These are phyloP conservation scores for Pseudogymnoascus sp. DNA, from an alignment of 2,329 filamentous ascomycete species.

Conservation along the genomic window DNA sequence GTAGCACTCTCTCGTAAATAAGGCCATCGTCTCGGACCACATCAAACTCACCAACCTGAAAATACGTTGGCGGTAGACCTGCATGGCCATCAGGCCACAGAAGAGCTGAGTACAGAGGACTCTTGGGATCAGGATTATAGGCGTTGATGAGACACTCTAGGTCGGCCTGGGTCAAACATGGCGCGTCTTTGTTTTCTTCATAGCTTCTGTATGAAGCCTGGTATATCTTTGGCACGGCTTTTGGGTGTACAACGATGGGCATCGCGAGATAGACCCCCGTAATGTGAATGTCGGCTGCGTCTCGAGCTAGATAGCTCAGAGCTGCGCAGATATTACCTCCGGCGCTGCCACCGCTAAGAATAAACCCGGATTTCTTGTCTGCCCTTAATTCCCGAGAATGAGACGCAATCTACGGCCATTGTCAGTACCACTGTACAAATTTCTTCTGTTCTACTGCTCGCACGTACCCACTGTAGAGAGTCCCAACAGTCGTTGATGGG, in stretches of 20 bases:
- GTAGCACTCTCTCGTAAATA: slow-evolving; percentile 42
- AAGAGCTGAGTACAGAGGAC: slow-evolving; percentile 27
- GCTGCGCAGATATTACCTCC: slow-evolving; percentile 35
- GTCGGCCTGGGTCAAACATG: slow-evolving; percentile 25
- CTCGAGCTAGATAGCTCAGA: slow-evolving; percentile 32
- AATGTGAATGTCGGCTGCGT: slow-evolving; percentile 35
- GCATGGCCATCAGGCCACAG: slow-evolving; percentile 26
- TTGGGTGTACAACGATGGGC: slow-evolving; percentile 24
- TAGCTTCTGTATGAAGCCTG: slow-evolving; percentile 31
- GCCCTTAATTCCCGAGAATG: slow-evolving; percentile 34
- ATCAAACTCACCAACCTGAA: slow-evolving; percentile 44
- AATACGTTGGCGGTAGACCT: slow-evolving; percentile 37
- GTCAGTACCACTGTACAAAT: background rate
- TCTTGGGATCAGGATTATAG: slow-evolving; percentile 26
- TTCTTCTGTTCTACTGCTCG: background rate
- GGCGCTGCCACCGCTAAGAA: slow-evolving; percentile 42
- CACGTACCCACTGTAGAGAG: slow-evolving; percentile 35
- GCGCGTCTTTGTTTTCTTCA: slow-evolving; percentile 34
- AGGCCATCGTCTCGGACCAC: slow-evolving; percentile 44
- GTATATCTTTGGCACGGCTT: slow-evolving; percentile 29
- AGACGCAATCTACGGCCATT: slow-evolving; percentile 21
- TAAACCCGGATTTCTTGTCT: slow-evolving; percentile 37
- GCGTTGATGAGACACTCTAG: slow-evolving; percentile 23
- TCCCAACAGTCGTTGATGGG: slow-evolving; percentile 38
- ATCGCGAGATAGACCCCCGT: slow-evolving; percentile 40